Base-by-base conservation (phyloP, 108 stramenopile genomes). In the Fragilariopsis cylindrus region DNA sequence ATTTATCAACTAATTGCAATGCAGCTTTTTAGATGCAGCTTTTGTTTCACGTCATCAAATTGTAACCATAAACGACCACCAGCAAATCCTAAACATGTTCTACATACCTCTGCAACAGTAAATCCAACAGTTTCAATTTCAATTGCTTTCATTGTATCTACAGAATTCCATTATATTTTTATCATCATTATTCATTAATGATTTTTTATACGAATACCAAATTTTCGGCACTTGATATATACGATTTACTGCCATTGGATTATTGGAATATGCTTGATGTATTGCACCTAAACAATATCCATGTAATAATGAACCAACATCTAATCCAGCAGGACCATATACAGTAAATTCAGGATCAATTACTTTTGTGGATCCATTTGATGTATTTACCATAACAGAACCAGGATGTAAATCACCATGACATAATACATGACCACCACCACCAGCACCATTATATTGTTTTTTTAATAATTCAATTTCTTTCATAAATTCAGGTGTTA, bases 321-420 rank as follows among this genome's bases (percentile, higher is more conserved):
- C 92, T 30, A 94, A 73, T 30, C 89, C 90, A 47, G 89, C 89
- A 44, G 93, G 89, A 40, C 90, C 88, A 72, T 89, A 92, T n/a
- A 91, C 82, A 43, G 89, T 88, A 71, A 94, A 94, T 75, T 94
- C 93, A 9, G 93, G 90, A 82, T 94, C 93, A 55, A 94, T 94
- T 30, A 89, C 88, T 55, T 87, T 80, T 55, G 83, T 77, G 52
- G 74, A 70, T 19, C 76, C 81, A 0, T 53, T 58, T 21, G 46
- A 45, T 5, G 56, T 56, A 52, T 81, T 75, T 1, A 90, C 88
- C 93, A 94, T 94, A 65, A 94, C 88, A 65, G 78, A 80, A 65
- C 93, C 93, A 6, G 90, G 89, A 81, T 94, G 93, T 16, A 94
- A 74, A 81, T 94, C 93, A 43, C 93, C 93, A 74, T 94, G 93